phyloP scores from a whole-genome alignment of 2,329 filamentous ascomycete species.

The Neopestalotiopsis rosae region DNA sequence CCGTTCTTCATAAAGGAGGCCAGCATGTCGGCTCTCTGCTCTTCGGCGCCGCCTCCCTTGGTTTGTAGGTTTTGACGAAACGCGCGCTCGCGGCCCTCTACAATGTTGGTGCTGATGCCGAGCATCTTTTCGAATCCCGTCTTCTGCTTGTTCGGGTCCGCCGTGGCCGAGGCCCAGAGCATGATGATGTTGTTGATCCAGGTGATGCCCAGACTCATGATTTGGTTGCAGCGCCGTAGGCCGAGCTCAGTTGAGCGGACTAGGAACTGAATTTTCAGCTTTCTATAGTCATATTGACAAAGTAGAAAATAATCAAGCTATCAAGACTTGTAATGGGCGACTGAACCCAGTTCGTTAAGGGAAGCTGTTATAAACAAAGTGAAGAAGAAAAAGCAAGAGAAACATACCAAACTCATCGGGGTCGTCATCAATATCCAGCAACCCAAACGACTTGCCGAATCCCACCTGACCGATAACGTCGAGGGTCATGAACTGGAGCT shows the following conservation, averaged over 20 bases:
- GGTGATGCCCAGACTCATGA: not conserved
- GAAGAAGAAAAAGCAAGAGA: conserved; percentile 27
- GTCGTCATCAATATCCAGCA: conserved; percentile 46
- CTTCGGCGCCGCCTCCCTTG: conserved; percentile 26
- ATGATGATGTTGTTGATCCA: not conserved
- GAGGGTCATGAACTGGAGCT: conserved; percentile 52
- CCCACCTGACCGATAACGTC: conserved; percentile 54
- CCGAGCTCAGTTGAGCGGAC: conserved; percentile 28
- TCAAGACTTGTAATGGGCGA: too few species aligned
- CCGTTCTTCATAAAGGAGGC: conserved; percentile 47
- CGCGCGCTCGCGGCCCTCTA: conserved; percentile 32
- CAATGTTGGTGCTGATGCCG: conserved; percentile 26
- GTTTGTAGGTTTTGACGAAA: conserved; percentile 8
- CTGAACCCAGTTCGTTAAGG: not conserved
- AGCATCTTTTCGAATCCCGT: conserved; percentile 27
- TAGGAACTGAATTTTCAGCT: conserved; percentile 30
- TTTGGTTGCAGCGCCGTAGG: conserved; percentile 32
- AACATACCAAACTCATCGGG: conserved; percentile 47
- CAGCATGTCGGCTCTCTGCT: conserved; percentile 5
- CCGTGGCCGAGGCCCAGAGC: not conserved
- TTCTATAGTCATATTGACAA: too few species aligned
- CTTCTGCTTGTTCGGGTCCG: not conserved
- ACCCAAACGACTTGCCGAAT: conserved; percentile 51
- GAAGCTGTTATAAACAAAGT: not conserved
- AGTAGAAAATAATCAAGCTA: too few species aligned